Percentiles rank a stretch among this genome's conserved stretches.
Conservation (phyloP, 164 flowering plant species). For the Umbellularia californica region DNA sequence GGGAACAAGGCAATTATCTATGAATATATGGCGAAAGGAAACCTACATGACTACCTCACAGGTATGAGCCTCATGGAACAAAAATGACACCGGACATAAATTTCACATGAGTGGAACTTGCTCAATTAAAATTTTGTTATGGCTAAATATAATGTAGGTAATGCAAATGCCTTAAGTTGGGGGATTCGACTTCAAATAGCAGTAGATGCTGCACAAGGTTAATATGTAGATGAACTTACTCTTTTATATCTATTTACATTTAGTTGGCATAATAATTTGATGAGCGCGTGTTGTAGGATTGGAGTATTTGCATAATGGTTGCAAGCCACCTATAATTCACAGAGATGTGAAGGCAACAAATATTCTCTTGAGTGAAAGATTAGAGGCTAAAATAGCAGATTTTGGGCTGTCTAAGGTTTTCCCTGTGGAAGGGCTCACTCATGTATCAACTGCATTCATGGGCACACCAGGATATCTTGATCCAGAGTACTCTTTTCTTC, state of each 20-base stretch:
- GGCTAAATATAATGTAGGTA: background rate
- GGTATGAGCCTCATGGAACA: conserved; percentile 13
- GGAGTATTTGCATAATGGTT: conserved; percentile 49
- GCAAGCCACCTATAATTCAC: conserved; percentile 52
- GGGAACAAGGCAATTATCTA: conserved; percentile 32
- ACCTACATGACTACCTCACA: conserved; percentile 29
- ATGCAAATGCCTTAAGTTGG: background rate
- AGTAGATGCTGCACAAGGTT: conserved; percentile 37
- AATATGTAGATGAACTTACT: background rate
- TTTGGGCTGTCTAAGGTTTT: conserved; percentile 46
- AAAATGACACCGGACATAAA: no score
- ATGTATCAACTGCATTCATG: conserved; percentile 26
- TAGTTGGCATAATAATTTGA: background rate
- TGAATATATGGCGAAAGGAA: conserved; percentile 49
- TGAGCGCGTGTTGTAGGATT: conserved; percentile 29
- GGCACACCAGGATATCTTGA: conserved; percentile 60
- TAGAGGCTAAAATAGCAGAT: no score
- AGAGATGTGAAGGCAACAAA: conserved; percentile 49
- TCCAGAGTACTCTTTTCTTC: conserved; percentile 45
- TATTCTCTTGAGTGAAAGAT: conserved; percentile 37
- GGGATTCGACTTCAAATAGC: conserved; percentile 29
- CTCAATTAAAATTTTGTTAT: background rate
- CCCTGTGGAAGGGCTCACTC: conserved; percentile 22
- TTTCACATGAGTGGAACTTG: no score
- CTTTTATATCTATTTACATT: background rate